Conservation (phyloP, 768 basidiomycete genomes). For the Daedalea quercina region DNA sequence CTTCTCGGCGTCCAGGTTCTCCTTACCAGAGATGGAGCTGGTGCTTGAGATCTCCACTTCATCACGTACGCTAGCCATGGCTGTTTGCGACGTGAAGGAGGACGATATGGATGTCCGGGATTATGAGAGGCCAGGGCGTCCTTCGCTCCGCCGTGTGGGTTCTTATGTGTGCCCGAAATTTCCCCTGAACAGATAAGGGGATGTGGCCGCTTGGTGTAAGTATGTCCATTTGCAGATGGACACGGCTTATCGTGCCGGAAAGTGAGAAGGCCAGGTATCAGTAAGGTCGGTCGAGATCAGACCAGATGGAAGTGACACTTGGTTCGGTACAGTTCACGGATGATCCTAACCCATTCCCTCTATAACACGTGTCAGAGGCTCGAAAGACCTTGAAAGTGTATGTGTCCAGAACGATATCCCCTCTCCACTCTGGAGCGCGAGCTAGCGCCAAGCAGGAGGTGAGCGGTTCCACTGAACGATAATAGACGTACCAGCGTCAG, state of each 20-base stretch:
- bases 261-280: neutral
- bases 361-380: neutral
- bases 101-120: neutral
- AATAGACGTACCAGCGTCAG: neutral
- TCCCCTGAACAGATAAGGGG: neutral
- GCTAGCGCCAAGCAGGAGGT: neutral
- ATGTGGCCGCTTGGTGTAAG: neutral
- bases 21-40: conserved; percentile 5
- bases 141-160: neutral
- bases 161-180: conserved; percentile 2
- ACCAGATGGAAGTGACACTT: neutral
- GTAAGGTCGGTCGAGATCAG: neutral
- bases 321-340: neutral
- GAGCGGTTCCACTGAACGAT: neutral
- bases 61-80: conserved; percentile 1
- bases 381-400: too few relatives aligned
- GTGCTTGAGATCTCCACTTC: neutral
- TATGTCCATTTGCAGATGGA: too few relatives aligned
- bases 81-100: neutral
- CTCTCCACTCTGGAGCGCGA: neutral
- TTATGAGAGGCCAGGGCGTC: neutral
- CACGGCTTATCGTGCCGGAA: neutral
- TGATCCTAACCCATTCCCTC: neutral
- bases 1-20: conserved; percentile 19
- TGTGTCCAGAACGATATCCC: too few relatives aligned